Base-by-base conservation (phyloP, 352 stramenopile species). In the Aphanomyces astaci region DNA sequence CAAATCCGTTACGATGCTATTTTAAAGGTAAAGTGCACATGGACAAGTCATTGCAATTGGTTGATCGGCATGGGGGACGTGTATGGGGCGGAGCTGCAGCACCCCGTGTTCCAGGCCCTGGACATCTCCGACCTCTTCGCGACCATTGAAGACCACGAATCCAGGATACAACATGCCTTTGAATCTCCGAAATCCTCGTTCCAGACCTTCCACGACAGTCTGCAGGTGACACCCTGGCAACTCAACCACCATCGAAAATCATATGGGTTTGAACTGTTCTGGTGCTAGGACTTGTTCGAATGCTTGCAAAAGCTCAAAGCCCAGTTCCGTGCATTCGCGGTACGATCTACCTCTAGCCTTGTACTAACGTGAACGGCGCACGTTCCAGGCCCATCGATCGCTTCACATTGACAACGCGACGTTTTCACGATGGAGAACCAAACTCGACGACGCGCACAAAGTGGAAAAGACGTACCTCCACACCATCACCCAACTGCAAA, bases 381-480 rank as follows among this genome's bases (percentile, higher is more conserved):
- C n/a, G n/a, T n/a, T 48, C 3, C 48, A 65, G 56, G 19, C 56
- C 33, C 13, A 65, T 48, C 56, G 56, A 9, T 5, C 13, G 3
- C 36, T 65, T 13, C 56, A 65, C 33, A 65, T 65, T 53, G 56
- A 65, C 56, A 65, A 51, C 39, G 36, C 39, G 7, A 65, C 56
- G 17, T 65, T 65, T 33, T 3, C 31, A 30, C 36, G 56, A 27
- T 65, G 56, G 56, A 19, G 33, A 1, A 27, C 22, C 13, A 65
- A 65, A 39, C 56, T 65, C 40, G 56, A 49, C 5, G 36, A 32
- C 19, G 56, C 56, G 31, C 15, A 52, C 40, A 36, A 19, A 22
- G 22, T 53, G n/a, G 56, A 65, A 28, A 17, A 53, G 36, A 7
- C 11, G n/a, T 53, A 65, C 40, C 33, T 65, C 2, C 5, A 32